phyloP scores from a whole-genome alignment of 2,329 filamentous ascomycete genomes.

The Madurella mycetomatis region DNA sequence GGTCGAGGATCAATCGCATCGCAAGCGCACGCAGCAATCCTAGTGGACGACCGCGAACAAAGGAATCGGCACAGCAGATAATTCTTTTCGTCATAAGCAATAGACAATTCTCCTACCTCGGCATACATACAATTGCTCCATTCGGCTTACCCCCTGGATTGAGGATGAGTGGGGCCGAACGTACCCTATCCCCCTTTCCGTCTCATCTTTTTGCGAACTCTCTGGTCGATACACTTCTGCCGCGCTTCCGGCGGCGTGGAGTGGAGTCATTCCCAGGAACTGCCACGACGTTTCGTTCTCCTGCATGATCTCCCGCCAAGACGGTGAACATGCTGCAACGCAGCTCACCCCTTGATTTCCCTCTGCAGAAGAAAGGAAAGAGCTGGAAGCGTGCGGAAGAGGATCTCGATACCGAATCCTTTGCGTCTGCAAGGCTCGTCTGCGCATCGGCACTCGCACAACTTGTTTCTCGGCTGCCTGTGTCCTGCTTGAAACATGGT shows the following conservation, averaged over 20 bases:
- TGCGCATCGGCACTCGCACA: neutral
- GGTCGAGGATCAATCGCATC: neutral
- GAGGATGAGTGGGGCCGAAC: neutral
- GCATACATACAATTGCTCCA: neutral
- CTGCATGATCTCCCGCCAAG: constrained; percentile 18
- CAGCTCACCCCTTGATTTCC: no score
- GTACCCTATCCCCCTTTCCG: constrained; percentile 10
- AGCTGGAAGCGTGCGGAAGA: no score
- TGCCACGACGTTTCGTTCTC: constrained; percentile 23
- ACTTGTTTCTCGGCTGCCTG: neutral
- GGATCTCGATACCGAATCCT: no score
- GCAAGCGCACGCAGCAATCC: neutral
- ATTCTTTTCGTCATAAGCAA: neutral
- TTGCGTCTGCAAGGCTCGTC: no score
- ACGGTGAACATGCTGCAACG: neutral
- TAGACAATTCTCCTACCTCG: neutral
- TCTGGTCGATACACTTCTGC: constrained; percentile 16
- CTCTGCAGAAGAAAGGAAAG: no score
- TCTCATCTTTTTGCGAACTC: constrained; percentile 22
- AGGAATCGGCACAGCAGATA: neutral
- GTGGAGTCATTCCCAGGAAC: constrained; percentile 9
- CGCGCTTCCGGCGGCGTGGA: constrained; percentile 26
- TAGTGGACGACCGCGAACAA: neutral
- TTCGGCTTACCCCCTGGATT: neutral
- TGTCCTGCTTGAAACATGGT: neutral